Evolutionary conservation across 75 land plant genomes (phyloP).

Genomic region (Picea sitchensis): DNA sequence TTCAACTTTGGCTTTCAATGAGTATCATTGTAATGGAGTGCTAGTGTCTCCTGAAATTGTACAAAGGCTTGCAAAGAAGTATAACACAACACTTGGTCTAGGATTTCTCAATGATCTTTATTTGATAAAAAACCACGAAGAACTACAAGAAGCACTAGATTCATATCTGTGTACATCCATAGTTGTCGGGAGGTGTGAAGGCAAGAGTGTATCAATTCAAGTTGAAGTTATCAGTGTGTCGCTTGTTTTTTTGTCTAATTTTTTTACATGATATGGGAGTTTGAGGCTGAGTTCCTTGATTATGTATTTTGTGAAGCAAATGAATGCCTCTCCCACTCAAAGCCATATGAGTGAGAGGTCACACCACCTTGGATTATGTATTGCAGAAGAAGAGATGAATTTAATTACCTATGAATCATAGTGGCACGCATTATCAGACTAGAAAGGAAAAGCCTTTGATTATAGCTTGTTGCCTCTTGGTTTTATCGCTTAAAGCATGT

Average conservation of each 20-base stretch:
- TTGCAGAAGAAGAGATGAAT: background rate
- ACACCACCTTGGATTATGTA: background rate
- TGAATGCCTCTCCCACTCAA: background rate
- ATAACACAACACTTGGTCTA: constrained; percentile 21
- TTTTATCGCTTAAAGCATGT: no score
- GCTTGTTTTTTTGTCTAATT: constrained; percentile 61
- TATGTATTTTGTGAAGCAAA: constrained; percentile 42
- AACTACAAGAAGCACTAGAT: background rate
- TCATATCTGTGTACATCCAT: constrained; percentile 31
- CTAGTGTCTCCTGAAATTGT: constrained; percentile 16
- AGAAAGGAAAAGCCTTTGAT: no score
- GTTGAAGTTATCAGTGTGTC: constrained; percentile 74
- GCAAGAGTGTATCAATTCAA: constrained; percentile 24
- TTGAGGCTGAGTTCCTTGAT: constrained; percentile 79
- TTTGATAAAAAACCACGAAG: background rate
- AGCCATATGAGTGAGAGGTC: background rate
- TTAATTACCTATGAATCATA: background rate
- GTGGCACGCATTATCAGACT: background rate
- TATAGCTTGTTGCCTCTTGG: no score
- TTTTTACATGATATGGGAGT: constrained; percentile 77
- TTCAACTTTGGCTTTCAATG: constrained; percentile 22
- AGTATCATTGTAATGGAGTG: constrained; percentile 18
- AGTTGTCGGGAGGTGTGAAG: constrained; percentile 32
- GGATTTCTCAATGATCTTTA: constrained; percentile 11
- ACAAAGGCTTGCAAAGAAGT: constrained; percentile 27